Evolutionary conservation across 1,139 yeast genomes (phyloP).

Genomic region (Williopsis jadinii): DNA sequence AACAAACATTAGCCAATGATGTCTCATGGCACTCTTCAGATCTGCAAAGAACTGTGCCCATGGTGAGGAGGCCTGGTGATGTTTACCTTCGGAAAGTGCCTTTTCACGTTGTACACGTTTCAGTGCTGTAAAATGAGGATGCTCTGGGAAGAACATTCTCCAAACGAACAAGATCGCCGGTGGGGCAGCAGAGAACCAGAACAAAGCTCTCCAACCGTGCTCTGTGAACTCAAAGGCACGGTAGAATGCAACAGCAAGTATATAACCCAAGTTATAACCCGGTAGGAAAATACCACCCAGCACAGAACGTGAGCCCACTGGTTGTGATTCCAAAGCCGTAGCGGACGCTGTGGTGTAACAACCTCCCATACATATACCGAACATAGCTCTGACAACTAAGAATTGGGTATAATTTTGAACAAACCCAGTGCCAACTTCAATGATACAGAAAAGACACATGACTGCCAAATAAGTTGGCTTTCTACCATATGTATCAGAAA

Average conservation of each 20-base stretch:
- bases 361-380: constrained; percentile 44
- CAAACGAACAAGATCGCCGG: constrained; percentile 34
- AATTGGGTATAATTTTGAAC: constrained; percentile 40
- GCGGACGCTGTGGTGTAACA: constrained; percentile 39
- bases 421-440: constrained; percentile 49
- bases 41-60: constrained; percentile 23
- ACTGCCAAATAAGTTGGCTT: constrained; percentile 42
- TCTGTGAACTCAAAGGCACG: constrained; percentile 30
- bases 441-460: constrained; percentile 33
- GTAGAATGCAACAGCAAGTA: constrained; percentile 35
- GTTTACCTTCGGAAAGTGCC: constrained; percentile 22
- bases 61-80: constrained; percentile 27
- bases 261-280: constrained; percentile 37
- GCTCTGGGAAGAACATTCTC: constrained; percentile 33
- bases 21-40: constrained; percentile 5
- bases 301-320: constrained; percentile 31
- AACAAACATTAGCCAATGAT: constrained; percentile 39
- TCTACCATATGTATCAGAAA: constrained; percentile 44
- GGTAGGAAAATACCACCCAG: constrained; percentile 35
- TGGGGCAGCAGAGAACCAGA: constrained; percentile 48
- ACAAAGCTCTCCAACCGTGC: constrained; percentile 42
- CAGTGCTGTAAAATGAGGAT: constrained; percentile 23
- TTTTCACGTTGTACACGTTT: constrained; percentile 11
- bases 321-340: constrained; percentile 38
- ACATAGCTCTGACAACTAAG: constrained; percentile 39